Evolutionary conservation across 257 asterid species (phyloP), one percentile per base, ranked within the genome.

Genomic region (Phtheirospermum japonicum): DNA sequence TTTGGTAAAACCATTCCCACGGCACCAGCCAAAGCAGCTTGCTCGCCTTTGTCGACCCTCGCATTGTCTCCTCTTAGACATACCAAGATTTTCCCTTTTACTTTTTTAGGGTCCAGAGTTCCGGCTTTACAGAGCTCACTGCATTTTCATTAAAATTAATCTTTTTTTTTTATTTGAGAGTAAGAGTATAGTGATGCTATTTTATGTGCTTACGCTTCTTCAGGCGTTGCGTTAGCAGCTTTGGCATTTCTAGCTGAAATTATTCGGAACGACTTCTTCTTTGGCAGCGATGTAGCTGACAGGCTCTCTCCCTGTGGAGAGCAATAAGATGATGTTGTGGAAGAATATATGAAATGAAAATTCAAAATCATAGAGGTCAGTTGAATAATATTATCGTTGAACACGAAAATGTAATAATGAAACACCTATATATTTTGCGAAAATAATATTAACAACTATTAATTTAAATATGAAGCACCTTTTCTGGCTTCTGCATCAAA

Each of bases 1-100:
- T 92, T 92, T 56, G 84, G 85, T 16, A 92, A 76, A 34, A 92
- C 81, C 89, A 92, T 92, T 59, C 96, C 99, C 2, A 75, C 91
- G 4, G 99, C 99, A 40, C 97, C 99, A 26, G 79, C 95, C 64
- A 76, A 71, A 8, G 79, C 81, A 9, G 96, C 91, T 66, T 92
- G 88, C 63, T 70, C 76, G 36, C 99, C 94, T 73, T 89, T 89
- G 71, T 86, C 93, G 16, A 86, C 85, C 16, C 83, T 70, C 2
- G 85, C 83, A 58, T 72, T 92, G 57, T 56, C 91, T 33, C 97
- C 99, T 28, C 96, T 76, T 11, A 88, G 74, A 63, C 99, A 92
- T 12, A 85, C 95, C 78, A 92, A 51, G 71, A 92, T 89, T 73
- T 82, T 80, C 51, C 97, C 99, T 76, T 83, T 89, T 57, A 65